These are phyloP conservation scores for Moesziomyces parantarcticus DNA, from an alignment of 1,284 basidiomycete genomes.

Conservation along the genomic window DNA sequence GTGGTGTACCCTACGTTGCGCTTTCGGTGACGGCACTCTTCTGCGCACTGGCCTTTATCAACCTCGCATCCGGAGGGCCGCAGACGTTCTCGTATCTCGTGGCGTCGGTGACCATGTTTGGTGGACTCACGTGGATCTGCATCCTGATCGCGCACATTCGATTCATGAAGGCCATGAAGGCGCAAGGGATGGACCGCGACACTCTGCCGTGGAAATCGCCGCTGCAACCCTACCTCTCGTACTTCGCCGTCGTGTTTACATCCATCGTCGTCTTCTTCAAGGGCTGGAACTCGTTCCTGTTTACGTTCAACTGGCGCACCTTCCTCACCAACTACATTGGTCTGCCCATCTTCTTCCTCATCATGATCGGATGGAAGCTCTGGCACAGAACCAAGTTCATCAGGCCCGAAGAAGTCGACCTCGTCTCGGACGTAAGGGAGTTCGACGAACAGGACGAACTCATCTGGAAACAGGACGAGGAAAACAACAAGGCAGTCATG, in stretches of 20 bases:
- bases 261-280: slow-evolving; percentile 78
- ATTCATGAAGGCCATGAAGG: slow-evolving; percentile 80
- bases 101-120: slow-evolving; percentile 63
- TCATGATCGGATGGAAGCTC: slow-evolving; percentile 60
- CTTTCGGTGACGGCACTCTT: slow-evolving; percentile 74
- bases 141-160: slow-evolving; percentile 82
- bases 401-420: slow-evolving; percentile 53
- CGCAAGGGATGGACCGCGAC: slow-evolving; percentile 77
- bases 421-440: slow-evolving; percentile 49
- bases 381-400: slow-evolving; percentile 44
- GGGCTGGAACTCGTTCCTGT: slow-evolving; percentile 72
- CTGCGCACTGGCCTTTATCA: slow-evolving; percentile 75
- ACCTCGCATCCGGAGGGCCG: slow-evolving; percentile 73
- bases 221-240: slow-evolving; percentile 70
- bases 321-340: slow-evolving; percentile 71
- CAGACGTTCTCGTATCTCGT: slow-evolving; percentile 56
- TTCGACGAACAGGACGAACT: slow-evolving; percentile 46
- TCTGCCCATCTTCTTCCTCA: slow-evolving; percentile 53
- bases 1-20: slow-evolving; percentile 70
- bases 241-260: slow-evolving; percentile 73
- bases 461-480: slow-evolving; percentile 48
- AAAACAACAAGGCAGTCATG: slow-evolving; percentile 16
- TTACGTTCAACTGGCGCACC: slow-evolving; percentile 78
- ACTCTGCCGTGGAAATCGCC: slow-evolving; percentile 73
- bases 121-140: slow-evolving; percentile 72